These are phyloP conservation scores for Rosa persica DNA, from an alignment of 306 rosid species.

Conservation along the genomic window DNA sequence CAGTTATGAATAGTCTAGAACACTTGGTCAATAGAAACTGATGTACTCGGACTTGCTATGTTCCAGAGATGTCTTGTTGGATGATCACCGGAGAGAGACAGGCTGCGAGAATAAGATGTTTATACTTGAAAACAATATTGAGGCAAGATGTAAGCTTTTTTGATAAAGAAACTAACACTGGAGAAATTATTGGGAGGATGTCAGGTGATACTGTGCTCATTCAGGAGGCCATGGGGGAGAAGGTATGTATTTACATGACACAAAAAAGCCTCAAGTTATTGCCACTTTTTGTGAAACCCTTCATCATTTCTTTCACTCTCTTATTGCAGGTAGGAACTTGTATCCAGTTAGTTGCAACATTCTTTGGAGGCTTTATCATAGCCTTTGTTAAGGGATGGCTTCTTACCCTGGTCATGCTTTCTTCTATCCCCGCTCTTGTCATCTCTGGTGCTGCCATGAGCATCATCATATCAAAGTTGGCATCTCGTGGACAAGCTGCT, in stretches of 20 bases:
- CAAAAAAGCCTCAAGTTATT: neutral
- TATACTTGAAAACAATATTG: constrained; percentile 28
- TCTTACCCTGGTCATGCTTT: constrained; percentile 23
- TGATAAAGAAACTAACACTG: constrained; percentile 30
- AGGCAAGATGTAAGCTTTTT: constrained; percentile 35
- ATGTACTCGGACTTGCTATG: neutral
- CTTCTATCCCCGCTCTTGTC: constrained; percentile 23
- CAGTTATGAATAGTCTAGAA: neutral
- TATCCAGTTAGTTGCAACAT: constrained; percentile 26
- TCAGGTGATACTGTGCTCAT: constrained; percentile 36
- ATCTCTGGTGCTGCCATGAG: constrained; percentile 6
- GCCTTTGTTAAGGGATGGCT: constrained; percentile 31
- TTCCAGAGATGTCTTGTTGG: constrained; percentile 36
- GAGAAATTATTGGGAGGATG: constrained; percentile 33
- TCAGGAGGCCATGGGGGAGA: constrained; percentile 39
- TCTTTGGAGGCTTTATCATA: constrained; percentile 29
- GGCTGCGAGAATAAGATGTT: constrained; percentile 25
- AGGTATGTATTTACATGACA: constrained; percentile 11
- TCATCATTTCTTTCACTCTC: neutral
- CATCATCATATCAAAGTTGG: constrained; percentile 9
- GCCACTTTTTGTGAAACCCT: too few relatives aligned
- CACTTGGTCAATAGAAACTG: neutral
- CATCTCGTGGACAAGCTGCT: constrained; percentile 23
- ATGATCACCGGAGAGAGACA: constrained; percentile 37
- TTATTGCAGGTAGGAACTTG: constrained; percentile 31